These are phyloP conservation scores for Thraustotheca clavata DNA, from an alignment of 352 stramenopile genomes.

Conservation along the genomic window DNA sequence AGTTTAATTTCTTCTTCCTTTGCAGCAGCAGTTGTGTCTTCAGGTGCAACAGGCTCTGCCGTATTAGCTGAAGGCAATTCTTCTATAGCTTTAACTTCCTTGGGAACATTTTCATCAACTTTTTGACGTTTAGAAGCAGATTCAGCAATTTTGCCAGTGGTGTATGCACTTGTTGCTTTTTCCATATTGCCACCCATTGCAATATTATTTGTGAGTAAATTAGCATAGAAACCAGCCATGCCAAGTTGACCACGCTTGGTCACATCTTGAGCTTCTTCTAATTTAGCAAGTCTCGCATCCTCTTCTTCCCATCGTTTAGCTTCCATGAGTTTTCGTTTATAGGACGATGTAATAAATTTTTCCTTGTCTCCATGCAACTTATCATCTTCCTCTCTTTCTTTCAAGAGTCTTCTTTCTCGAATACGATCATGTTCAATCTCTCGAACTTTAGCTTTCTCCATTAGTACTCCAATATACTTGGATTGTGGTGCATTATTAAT, in stretches of 20 bases:
- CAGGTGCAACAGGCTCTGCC: conserved; percentile 15
- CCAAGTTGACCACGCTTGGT: conserved; percentile 58
- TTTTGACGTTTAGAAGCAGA: neutral
- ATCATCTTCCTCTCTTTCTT: conserved; percentile 79
- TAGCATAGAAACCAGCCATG: conserved; percentile 87
- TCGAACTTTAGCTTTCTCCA: conserved; percentile 84
- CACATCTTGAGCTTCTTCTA: conserved; percentile 66
- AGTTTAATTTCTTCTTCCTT: too few relatives aligned
- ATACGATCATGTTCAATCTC: conserved; percentile 86
- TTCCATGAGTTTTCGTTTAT: conserved; percentile 89
- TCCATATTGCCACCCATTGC: conserved; percentile 75
- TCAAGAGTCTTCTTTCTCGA: conserved; percentile 72
- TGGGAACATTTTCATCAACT: neutral
- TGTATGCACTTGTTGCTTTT: conserved; percentile 79
- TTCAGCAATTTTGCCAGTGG: conserved; percentile 27
- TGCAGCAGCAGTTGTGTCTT: conserved; percentile 23
- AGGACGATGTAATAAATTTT: conserved; percentile 86
- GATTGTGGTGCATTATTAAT: conserved; percentile 40
- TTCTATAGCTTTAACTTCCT: conserved; percentile 6
- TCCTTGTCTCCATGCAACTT: conserved; percentile 79
- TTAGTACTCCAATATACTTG: conserved; percentile 86
- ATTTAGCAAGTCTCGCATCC: conserved; percentile 48
- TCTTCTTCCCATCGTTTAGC: conserved; percentile 82
- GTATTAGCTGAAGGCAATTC: conserved; percentile 12
- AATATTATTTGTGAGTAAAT: conserved; percentile 88